These are phyloP conservation scores for Tagetes patula DNA, from an alignment of 129 eudicot species.

Conservation along the genomic window DNA sequence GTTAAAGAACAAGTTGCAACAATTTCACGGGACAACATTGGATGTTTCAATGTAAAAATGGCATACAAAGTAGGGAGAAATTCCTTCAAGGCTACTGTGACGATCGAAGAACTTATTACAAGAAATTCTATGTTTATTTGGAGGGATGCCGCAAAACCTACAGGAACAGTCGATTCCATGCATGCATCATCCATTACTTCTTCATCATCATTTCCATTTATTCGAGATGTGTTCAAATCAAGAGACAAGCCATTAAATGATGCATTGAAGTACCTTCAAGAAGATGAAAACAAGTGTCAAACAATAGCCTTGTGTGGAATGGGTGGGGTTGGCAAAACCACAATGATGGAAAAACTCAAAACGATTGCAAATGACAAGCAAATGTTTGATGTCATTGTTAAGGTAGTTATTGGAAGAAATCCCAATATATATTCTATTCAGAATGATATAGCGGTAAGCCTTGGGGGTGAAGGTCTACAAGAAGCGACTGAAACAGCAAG, in stretches of 20 bases:
- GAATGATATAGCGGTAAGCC: not conserved
- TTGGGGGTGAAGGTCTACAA: not conserved
- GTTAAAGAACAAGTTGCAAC: not conserved
- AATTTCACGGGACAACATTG: not conserved
- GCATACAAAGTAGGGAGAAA: not conserved
- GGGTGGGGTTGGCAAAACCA: not conserved
- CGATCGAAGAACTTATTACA: not conserved
- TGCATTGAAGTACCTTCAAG: conserved; percentile 1
- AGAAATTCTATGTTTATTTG: not conserved
- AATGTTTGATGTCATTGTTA: not conserved
- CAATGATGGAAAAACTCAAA: not conserved
- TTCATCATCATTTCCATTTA: not conserved
- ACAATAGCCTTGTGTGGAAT: not conserved
- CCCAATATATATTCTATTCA: not conserved
- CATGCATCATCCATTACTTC: not conserved
- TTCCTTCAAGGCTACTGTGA: not conserved
- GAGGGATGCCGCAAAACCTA: not conserved
- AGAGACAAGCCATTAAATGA: not conserved
- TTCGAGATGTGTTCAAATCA: not conserved
- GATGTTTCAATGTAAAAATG: not conserved
- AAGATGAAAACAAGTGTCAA: not conserved
- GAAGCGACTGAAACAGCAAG: not conserved
- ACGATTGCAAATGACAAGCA: not conserved
- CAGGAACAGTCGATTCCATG: not conserved
- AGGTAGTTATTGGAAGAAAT: not conserved